Evolutionary conservation across 768 basidiomycete species (phyloP).

Genomic region (Tricholoma hemisulphureum): DNA sequence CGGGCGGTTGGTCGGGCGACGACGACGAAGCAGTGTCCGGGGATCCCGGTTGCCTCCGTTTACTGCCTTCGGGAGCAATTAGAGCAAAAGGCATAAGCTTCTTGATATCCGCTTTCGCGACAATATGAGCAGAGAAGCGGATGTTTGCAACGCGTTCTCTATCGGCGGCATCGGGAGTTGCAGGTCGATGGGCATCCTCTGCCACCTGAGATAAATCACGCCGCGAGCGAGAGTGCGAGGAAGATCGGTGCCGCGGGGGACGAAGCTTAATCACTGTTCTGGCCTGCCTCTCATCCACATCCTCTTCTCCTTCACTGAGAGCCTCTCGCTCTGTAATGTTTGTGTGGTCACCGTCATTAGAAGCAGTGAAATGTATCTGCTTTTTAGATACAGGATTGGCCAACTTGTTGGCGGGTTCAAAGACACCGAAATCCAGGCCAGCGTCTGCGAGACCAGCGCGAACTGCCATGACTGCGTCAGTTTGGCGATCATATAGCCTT

Average conservation of each 20-base stretch:
- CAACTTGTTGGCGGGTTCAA: slow-evolving; percentile 45
- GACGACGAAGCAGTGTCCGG: slow-evolving; percentile 27
- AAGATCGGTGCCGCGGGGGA: slow-evolving; percentile 44
- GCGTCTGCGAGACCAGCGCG: slow-evolving; percentile 63
- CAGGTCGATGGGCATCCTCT: slow-evolving; percentile 56
- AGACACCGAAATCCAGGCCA: slow-evolving; percentile 75
- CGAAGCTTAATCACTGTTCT: slow-evolving; percentile 80
- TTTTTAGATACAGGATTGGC: slow-evolving; percentile 31
- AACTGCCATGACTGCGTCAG: slow-evolving; percentile 34
- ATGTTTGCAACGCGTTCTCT: slow-evolving; percentile 71
- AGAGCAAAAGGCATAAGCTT: slow-evolving; percentile 74
- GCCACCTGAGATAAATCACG: slow-evolving; percentile 62
- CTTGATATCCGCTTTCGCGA: slow-evolving; percentile 59
- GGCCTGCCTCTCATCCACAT: slow-evolving; percentile 53
- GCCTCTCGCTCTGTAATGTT: slow-evolving; percentile 25
- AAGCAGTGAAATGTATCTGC: slow-evolving; percentile 32
- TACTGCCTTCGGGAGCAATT: slow-evolving; percentile 65
- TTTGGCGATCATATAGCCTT: background rate
- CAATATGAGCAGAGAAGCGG: slow-evolving; percentile 70
- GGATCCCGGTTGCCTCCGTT: slow-evolving; percentile 36
- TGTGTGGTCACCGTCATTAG: slow-evolving; percentile 26
- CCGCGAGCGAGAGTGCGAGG: slow-evolving; percentile 73
- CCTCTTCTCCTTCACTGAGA: slow-evolving; percentile 42
- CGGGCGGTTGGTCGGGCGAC: slow-evolving; percentile 37
- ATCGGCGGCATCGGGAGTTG: slow-evolving; percentile 57